These are phyloP conservation scores for Collybia mongolica DNA, from an alignment of 768 basidiomycete species.

Conservation along the genomic window DNA sequence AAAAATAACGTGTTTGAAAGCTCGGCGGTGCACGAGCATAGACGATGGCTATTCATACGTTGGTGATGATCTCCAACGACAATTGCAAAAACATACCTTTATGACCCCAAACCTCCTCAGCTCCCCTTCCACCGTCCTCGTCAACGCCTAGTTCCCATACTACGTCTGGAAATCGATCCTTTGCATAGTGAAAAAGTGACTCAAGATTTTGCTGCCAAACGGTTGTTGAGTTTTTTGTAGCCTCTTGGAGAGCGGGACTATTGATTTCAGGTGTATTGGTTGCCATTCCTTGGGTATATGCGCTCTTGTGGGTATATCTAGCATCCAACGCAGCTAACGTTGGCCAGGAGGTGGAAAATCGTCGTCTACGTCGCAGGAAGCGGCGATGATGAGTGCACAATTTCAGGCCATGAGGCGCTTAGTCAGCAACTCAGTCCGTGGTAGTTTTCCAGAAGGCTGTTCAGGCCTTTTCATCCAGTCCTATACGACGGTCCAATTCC, in stretches of 20 bases:
- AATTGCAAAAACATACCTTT: constrained; percentile 64
- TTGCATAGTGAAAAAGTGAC: constrained; percentile 75
- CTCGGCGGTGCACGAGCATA: constrained; percentile 93
- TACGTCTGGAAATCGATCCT: constrained; percentile 94
- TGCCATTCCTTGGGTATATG: constrained; percentile 7
- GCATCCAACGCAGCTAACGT: constrained; percentile 4
- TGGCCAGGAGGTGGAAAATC: background rate
- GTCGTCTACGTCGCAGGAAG: constrained; percentile 10
- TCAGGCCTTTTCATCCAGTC: background rate
- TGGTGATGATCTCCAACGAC: background rate
- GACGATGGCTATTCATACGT: constrained; percentile 65
- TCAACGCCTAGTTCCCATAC: constrained; percentile 73
- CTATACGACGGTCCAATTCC: no score
- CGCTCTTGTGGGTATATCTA: constrained; percentile 12
- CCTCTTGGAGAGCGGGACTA: constrained; percentile 57
- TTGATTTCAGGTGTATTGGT: constrained; percentile 7
- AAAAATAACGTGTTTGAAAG: constrained; percentile 89
- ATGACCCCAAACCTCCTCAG: constrained; percentile 85
- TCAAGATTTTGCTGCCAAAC: constrained; percentile 84
- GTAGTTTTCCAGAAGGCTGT: no score
- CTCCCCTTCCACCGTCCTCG: constrained; percentile 32
- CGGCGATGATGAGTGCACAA: constrained; percentile 5
- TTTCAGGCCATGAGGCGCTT: constrained; percentile 21
- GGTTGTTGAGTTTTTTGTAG: constrained; percentile 62
- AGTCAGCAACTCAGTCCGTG: constrained; percentile 5